Percentiles rank a stretch among this genome's conserved stretches.
phyloP scores from a whole-genome alignment of 2,329 filamentous ascomycete species.

The Botrytis fabae region DNA sequence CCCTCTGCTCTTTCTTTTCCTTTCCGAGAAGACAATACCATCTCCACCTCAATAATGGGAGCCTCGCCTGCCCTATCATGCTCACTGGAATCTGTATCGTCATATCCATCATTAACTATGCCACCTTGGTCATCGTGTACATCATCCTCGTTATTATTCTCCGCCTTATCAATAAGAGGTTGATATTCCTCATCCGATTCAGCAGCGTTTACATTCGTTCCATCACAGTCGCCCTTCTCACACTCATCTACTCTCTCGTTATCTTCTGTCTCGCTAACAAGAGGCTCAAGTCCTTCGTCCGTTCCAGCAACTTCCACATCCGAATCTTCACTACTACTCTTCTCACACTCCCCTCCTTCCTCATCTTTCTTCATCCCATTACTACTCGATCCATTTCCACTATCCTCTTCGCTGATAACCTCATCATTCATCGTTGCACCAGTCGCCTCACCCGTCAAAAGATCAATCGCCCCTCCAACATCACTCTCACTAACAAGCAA shows the following conservation, averaged over 20 bases:
- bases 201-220: neutral
- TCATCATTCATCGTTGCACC: neutral
- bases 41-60: neutral
- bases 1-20: constrained; percentile 2
- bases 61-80: neutral
- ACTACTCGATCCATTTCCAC: neutral
- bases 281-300: neutral
- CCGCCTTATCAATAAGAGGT: neutral
- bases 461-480: neutral
- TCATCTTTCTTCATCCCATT: too few species aligned
- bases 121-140: neutral
- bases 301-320: neutral
- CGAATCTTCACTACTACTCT: neutral
- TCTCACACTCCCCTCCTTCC: neutral
- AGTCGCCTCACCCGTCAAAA: neutral
- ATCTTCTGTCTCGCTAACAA: neutral
- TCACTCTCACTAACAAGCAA: neutral
- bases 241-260: neutral
- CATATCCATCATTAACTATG: neutral
- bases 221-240: neutral
- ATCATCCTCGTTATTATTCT: neutral
- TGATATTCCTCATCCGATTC: neutral
- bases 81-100: neutral
- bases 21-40: neutral
- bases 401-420: neutral